Evolutionary conservation across 495 filamentous ascomycete species (phyloP), one percentile per base, ranked within the genome.

Genomic region (Talaromyces ruber): DNA sequence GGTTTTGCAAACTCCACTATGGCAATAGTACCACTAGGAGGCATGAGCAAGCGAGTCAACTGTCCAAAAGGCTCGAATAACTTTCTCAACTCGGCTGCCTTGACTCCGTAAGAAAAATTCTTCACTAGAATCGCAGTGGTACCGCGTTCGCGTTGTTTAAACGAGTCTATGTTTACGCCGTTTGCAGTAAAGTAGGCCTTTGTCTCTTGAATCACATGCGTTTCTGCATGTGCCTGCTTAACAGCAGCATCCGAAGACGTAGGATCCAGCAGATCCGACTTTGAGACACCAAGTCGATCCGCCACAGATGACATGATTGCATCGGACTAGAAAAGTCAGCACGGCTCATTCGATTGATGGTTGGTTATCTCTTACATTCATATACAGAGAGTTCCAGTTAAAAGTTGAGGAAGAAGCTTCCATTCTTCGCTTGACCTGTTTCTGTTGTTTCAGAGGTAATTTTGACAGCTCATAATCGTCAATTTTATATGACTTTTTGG

Each of bases 341-440:
- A 58, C 61, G 47, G 51, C 14, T 30, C 16, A 32, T 32, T 60
- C 52, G 57, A 47, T 7, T 7, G n/a, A 47, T 2, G 16, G 16
- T 11, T 6, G 14, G 50, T 3, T 18, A 59, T 26, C 60, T 76
- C 81, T 76, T 76, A 95, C 91, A 73, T 88, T 97, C 92, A 98
- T 94, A 72, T 94, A 98, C 51, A 98, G 78, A 16, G 92, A 92
- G 76, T 98, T 98, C 95, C 94, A 98, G 70, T 90, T 96, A 74
- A 97, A 97, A 9, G 83, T 83, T 7, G 82, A 86, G 6, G 86
- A 86, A 14, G 89, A 81, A 26, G 92, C 88, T 60, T 89, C 85
- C 43, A 84, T 78, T 72, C 89, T 96, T 63, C 87, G 87, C 75
- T 89, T 92, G 51, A 98, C 86, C 64, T 93, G 81, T 64, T 88